Base-by-base conservation (phyloP, 176 grass and related monocot species). In the Oryza rufipogon region DNA sequence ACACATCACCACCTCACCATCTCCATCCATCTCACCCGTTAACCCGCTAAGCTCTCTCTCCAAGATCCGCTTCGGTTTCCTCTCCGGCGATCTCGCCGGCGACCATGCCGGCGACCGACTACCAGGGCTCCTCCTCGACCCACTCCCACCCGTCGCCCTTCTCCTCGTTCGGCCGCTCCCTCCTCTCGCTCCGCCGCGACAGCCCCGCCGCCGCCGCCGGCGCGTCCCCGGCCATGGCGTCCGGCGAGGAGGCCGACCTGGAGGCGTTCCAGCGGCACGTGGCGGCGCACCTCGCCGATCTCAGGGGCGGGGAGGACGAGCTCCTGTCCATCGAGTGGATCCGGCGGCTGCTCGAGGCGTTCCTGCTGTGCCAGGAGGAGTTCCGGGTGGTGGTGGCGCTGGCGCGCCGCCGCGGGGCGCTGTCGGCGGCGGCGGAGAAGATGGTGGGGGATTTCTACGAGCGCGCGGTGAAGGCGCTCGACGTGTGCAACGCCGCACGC, bases 401-500 rank as follows among this genome's bases (percentile, higher is more conserved):
- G 28, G 75, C 81, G 44, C 88, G 91, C 52, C 77, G 81, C 12
- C 63, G 58, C 23, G 73, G 85, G 1, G 60, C 61, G 5, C 70
- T 20, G 3, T 28, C 83, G 19, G 39, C 82, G 19, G 16, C 46
- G 8, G 49, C 89, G 2, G 97, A 96, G 61, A 87, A 32, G 65
- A 17, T 82, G 32, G 83, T 92, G 5, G 19, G 71, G 11, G 97
- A 99, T 34, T 86, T 96, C 86, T 88, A 88, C 68, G 93, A 99
- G 63, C 85, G 97, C 16, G 93, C 87, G 9, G 93, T 96, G 51
- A 99, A 94, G 91, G 93, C 93, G 2, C 97, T 99, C 33, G 97
- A 99, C 84, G 84, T 99, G 12, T 94, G 91, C 88, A 99, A 99
- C 97, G 93, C 93, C 19, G 90, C 92, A 3, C 84, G 93, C 11